These are phyloP conservation scores for Candida krabiensis DNA, from an alignment of 805 yeast species.

Conservation along the genomic window DNA sequence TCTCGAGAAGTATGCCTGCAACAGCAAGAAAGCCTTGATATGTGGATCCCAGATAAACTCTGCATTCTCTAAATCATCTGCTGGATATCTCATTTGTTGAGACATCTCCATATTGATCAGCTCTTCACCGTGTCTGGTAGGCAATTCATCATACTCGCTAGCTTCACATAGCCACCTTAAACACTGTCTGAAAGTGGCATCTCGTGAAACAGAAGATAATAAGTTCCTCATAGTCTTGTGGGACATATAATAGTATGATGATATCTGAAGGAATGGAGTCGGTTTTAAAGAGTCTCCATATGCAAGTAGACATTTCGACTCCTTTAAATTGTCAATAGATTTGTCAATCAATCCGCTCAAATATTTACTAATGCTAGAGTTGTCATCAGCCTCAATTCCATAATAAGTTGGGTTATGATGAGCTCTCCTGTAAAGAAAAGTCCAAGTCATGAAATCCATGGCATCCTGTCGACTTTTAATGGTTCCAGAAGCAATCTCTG, in stretches of 20 bases:
- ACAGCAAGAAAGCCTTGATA: conserved; percentile 68
- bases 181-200: conserved; percentile 58
- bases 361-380: conserved; percentile 56
- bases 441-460: conserved; percentile 73
- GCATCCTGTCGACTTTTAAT: conserved; percentile 66
- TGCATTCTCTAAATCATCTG: conserved; percentile 52
- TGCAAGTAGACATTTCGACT: conserved; percentile 69
- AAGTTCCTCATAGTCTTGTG: conserved; percentile 82
- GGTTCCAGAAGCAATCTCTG: conserved; percentile 73
- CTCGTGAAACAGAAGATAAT: conserved; percentile 47
- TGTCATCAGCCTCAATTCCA: conserved; percentile 61
- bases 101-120: conserved; percentile 83
- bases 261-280: conserved; percentile 79
- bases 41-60: conserved; percentile 85
- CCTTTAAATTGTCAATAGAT: conserved; percentile 64
- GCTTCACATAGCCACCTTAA: conserved; percentile 59
- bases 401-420: conserved; percentile 78
- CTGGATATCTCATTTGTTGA: conserved; percentile 63
- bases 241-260: conserved; percentile 90
- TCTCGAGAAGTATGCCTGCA: conserved; percentile 72
- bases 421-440: conserved; percentile 70
- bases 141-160: conserved; percentile 81
- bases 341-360: conserved; percentile 66
- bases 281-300: conserved; percentile 51
- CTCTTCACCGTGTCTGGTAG: conserved; percentile 92